These are phyloP conservation scores for Neocatenulostroma microsporum DNA, from an alignment of 2,329 filamentous ascomycete genomes.

Conservation along the genomic window DNA sequence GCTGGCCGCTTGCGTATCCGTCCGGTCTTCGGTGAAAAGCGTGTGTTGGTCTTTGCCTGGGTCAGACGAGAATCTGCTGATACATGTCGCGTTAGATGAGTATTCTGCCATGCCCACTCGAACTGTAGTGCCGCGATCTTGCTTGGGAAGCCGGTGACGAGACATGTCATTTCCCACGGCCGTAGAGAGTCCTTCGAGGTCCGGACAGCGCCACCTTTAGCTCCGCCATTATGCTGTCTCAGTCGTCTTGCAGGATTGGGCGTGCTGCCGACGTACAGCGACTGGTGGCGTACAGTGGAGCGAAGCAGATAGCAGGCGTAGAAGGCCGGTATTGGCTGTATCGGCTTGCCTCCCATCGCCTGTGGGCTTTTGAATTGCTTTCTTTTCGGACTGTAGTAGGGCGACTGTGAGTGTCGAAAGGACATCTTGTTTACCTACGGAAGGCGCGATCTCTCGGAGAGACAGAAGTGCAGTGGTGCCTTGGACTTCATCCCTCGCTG, in stretches of 20 bases:
- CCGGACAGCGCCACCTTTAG: constrained; percentile 69
- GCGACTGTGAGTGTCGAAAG: no score
- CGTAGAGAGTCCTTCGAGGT: constrained; percentile 62
- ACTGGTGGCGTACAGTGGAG: constrained; percentile 64
- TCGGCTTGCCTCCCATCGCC: no score
- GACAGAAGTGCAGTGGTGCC: no score
- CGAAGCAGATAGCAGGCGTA: constrained; percentile 91
- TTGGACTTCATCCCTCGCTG: no score
- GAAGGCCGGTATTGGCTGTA: constrained; percentile 68
- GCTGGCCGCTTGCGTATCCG: constrained; percentile 43
- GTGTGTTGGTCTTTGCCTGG: constrained; percentile 32
- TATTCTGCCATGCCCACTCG: constrained; percentile 93
- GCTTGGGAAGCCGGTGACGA: constrained; percentile 84
- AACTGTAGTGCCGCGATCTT: constrained; percentile 86
- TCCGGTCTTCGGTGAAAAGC: constrained; percentile 32
- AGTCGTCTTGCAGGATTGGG: constrained; percentile 78
- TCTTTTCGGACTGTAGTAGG: no score
- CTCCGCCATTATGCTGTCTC: constrained; percentile 82
- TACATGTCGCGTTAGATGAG: constrained; percentile 73
- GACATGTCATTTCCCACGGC: constrained; percentile 84
- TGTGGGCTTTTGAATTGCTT: no score
- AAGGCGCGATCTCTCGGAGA: no score
- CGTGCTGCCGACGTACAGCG: constrained; percentile 84
- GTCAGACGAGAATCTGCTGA: constrained; percentile 54
- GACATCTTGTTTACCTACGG: no score